Base-by-base conservation (phyloP, 2,329 filamentous ascomycete genomes). In the Allantophomopsis cytisporea region DNA sequence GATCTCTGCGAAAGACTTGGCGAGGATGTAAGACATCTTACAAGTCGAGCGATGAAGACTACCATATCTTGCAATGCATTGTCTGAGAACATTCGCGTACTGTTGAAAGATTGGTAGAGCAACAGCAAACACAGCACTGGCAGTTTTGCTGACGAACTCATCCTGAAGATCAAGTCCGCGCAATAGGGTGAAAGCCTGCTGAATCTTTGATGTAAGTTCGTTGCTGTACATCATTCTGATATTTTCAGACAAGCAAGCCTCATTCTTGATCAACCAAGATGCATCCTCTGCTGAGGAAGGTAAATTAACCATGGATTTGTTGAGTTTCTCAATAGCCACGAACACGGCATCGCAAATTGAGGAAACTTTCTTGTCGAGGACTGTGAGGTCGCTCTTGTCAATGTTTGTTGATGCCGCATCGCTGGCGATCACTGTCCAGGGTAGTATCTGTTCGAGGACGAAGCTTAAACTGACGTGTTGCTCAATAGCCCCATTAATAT, bases 1-100 rank as follows among this genome's bases (percentile, higher is more conserved):
- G 37, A 98, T 73, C 42, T 87, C 79, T 1, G 75, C 73, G 56
- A 95, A 94, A 0, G 78, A 74, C 37, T 80, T 84, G 28, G 79
- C 74, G 35, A 98, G 69, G 12, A 80, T 73, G 55, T 83, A 81
- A 0, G 83, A 76, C 54, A 94, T 73, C 49, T 82, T 81, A 50
- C 78, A 81, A 2, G 77, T 77, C 11, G 82, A 71, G 8, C 71
- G 65, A 54, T 96, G 85, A 7, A 88, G 63, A 2, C 67, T 62
- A 1, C 74, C 61, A 43, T 81, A 76, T 20, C 72, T 68, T 8
- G 63, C 54, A 12, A 87, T 56, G 8, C 76, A 61, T 31, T 73
- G 67, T 32, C 69, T 60, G 48, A 76, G 76, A 14, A 81, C 74
- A 2, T 64, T 58, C 12, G 68, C 64, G 53, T 89, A 96, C 48